Evolutionary conservation across 352 stramenopile species (phyloP), one percentile per base, ranked within the genome.

Genomic region (Phytophthora pluvialis): DNA sequence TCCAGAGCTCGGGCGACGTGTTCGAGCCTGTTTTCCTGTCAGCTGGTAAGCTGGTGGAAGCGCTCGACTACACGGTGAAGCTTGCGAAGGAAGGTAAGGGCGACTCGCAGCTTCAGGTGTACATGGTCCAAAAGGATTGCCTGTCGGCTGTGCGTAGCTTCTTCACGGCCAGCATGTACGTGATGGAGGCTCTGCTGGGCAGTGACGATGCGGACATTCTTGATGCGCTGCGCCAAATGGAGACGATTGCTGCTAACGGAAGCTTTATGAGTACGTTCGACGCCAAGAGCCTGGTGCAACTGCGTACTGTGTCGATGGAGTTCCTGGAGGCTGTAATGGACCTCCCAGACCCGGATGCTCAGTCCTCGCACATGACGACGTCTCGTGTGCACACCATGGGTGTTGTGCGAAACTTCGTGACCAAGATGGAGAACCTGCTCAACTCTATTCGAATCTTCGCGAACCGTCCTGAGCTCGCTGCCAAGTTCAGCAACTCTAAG

Each of bases 1-100:
- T 93, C 31, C 79, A 83, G 46, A 84, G 77, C 58, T 81, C 71
- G 0, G 84, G 84, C 13, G 82, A 91, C 39, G 83, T 93, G 6
- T 91, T 91, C 39, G 83, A 93, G 52, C 84, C 84, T 16, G 83
- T 93, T 35, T 93, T 93, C 43, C 67, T 93, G 16, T 91, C 84
- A 4, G 84, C 84, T 28, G 84, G 84, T 18, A 93, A 91, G 48
- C 60, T 93, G 7, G 66, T 74, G 8, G 81, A 91, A 64, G 82
- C 82, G 28, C 72, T 93, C 12, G 73, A 86, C 16, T 81, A 80
- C 64, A 86, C 83, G 2, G 67, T 87, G 4, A 83, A 82, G 38
- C 56, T 89, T 8, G 76, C 70, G 9, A 90, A 91, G 53, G 79
- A 89, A 60, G 76, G 76, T 40, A 89, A 90, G 43, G 81, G 81